Evolutionary conservation across 2,329 filamentous ascomycete genomes (phyloP), one percentile per base, ranked within the genome.

Genomic region (Bretziella fagacearum): DNA sequence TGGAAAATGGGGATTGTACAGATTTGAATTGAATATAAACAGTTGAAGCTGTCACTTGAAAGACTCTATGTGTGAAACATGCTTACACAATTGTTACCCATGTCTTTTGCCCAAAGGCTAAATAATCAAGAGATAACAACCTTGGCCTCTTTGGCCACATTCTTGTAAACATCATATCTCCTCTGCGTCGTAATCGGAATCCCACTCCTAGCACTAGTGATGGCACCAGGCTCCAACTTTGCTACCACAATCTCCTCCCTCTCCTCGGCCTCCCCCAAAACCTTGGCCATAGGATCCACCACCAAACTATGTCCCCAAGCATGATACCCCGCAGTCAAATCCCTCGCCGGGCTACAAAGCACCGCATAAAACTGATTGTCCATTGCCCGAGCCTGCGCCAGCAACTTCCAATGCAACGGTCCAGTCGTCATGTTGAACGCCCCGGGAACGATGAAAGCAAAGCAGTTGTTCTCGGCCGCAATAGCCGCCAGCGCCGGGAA

Each of bases 341-440:
- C 85, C 51, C 89, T 71, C 26, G 89, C 86, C 1, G 91, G 91
- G 59, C 83, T 91, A 65, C 91, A 98, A 60, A 98, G 65, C 27
- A 79, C 91, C 10, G 96, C 86, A 61, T 93, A 96, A 7, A 93
- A 67, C 68, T 98, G 86, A 60, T 96, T 96, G 59, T 98, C 89
- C 55, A 93, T 72, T 4, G 89, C 91, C 52, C 91, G 70, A 11
- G 82, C 86, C 54, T 84, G 74, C 1, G 79, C 89, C 56, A 83
- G 74, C 54, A 98, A 65, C 49, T 78, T 73, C 91, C 91, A 98
- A 63, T 98, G 91, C 61, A 96, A 63, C 4, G 83, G 80, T 0
- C 91, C 91, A 0, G 91, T 98, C 0, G 86, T 94, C 51, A 83
- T 69, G 63, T 96, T 98, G 70, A 98, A 98, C 1, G 91, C 91